phyloP scores from a whole-genome alignment of 1,284 basidiomycete species.

The Malassezia psittaci region DNA sequence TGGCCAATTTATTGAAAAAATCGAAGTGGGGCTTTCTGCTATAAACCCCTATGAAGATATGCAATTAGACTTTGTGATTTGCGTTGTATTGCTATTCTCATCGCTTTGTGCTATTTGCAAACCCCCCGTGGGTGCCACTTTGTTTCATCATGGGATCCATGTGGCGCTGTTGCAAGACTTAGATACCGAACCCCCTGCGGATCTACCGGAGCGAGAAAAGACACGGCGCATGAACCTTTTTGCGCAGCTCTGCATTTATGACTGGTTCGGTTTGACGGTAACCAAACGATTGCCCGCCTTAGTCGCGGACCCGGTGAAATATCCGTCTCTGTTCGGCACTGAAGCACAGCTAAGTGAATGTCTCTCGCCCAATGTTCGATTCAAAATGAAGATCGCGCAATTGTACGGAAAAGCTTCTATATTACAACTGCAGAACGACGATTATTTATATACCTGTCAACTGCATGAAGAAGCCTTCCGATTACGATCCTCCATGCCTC shows the following conservation, averaged over 20 bases:
- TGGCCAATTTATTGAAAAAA: too few relatives aligned
- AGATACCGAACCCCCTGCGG: constrained; percentile 28
- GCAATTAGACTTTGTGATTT: constrained; percentile 28
- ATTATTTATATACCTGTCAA: constrained; percentile 27
- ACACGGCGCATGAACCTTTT: constrained; percentile 28
- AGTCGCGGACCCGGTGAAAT: neutral
- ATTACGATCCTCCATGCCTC: neutral
- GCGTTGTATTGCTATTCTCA: constrained; percentile 16
- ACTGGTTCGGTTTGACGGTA: constrained; percentile 20
- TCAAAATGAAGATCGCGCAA: constrained; percentile 20
- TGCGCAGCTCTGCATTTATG: constrained; percentile 21
- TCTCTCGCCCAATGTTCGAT: constrained; percentile 4
- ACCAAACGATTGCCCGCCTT: constrained; percentile 14
- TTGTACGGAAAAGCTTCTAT: constrained; percentile 21
- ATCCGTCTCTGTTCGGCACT: constrained; percentile 18
- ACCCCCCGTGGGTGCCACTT: constrained; percentile 22
- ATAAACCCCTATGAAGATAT: constrained; percentile 31
- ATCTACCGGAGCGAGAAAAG: constrained; percentile 23
- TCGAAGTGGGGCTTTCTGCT: constrained; percentile 21
- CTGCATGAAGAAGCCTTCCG: constrained; percentile 23
- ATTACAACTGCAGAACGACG: constrained; percentile 26
- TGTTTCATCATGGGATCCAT: constrained; percentile 24
- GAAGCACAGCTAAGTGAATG: constrained; percentile 11
- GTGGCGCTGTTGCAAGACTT: constrained; percentile 30
- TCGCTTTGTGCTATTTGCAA: constrained; percentile 22